These are phyloP conservation scores for Leptographium flavum DNA, from an alignment of 2,329 filamentous ascomycete species.

Conservation along the genomic window DNA sequence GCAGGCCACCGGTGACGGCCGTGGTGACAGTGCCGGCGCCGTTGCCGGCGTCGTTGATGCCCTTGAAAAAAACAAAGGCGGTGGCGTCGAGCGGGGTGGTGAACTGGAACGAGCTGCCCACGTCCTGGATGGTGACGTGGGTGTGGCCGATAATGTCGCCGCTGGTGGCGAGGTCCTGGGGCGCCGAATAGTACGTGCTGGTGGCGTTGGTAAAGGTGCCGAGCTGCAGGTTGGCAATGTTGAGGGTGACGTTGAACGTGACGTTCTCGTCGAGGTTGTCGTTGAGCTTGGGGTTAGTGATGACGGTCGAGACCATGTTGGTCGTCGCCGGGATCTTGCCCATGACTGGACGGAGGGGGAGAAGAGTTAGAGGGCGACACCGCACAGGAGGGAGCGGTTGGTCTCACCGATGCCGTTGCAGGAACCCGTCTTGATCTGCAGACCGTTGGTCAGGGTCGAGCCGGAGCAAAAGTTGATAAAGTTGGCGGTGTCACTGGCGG, in stretches of 20 bases:
- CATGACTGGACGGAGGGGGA: conserved; percentile 28
- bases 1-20: conserved; percentile 41
- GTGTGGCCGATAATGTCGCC: conserved; percentile 46
- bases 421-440: conserved; percentile 42
- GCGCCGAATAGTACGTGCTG: conserved; percentile 46
- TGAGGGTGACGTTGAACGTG: conserved; percentile 39
- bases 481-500: conserved; percentile 42
- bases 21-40: conserved; percentile 38
- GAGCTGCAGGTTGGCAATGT: conserved; percentile 36
- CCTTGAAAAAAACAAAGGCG: conserved; percentile 50
- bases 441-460: conserved; percentile 43
- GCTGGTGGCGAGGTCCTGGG: conserved; percentile 36
- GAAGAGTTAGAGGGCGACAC: neutral
- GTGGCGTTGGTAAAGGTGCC: conserved; percentile 48
- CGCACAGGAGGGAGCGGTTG: neutral
- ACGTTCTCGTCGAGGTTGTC: conserved; percentile 30
- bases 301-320: conserved; percentile 44
- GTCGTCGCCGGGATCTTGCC: conserved; percentile 40
- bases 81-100: conserved; percentile 34
- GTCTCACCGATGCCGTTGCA: conserved; percentile 48
- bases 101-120: conserved; percentile 36
- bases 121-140: conserved; percentile 44
- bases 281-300: conserved; percentile 37
- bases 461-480: conserved; percentile 51
- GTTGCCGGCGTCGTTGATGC: conserved; percentile 48